Evolutionary conservation across 257 asterid genomes (phyloP), one percentile per base, ranked within the genome.

Genomic region (Petunia secreta): DNA sequence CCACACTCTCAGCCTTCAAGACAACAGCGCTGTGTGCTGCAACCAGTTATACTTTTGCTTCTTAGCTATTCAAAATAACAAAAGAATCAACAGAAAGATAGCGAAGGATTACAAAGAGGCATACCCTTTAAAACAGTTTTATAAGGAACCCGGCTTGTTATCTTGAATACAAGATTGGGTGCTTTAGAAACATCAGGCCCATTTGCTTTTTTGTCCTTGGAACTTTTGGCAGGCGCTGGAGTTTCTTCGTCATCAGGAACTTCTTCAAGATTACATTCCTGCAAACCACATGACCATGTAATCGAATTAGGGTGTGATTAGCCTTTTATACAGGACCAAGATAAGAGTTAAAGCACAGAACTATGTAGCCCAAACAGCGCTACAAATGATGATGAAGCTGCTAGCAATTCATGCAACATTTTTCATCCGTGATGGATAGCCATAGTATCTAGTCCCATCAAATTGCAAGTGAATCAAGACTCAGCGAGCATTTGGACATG

Each of bases 241-340:
- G 92, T 82, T 85, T 91, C 99, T 34, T 95, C 99, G 14, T 92
- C 98, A 58, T 93, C 97, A 65, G 92, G 40, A 78, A 90, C 88
- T 81, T 95, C 99, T 86, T 95, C 99, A 83, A 95, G 91, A 84
- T 92, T 91, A 89, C 99, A 95, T 76, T 95, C 99, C 99, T 95
- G 84, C 80, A 69, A 50, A 74, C 74, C 79, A 34, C 68, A 79
- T 13, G 13, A 41, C 55, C 75, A 74, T 34, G 15, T 60, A 34
- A 50, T 11, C 50, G 44, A 10, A 50, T 36, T 48, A 71, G 7
- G 62, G 13, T 73, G 50, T 6, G 36, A 36, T 67, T 34, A 4
- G 25, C 43, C 77, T 9, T 69, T 46, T 50, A 52, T 0, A 39
- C 62, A 73, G 46, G 50, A 52, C 41, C 62, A 73, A 13, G 3